Evolutionary conservation across 306 rosid genomes (phyloP).

Genomic region (Spatholobus suberectus): DNA sequence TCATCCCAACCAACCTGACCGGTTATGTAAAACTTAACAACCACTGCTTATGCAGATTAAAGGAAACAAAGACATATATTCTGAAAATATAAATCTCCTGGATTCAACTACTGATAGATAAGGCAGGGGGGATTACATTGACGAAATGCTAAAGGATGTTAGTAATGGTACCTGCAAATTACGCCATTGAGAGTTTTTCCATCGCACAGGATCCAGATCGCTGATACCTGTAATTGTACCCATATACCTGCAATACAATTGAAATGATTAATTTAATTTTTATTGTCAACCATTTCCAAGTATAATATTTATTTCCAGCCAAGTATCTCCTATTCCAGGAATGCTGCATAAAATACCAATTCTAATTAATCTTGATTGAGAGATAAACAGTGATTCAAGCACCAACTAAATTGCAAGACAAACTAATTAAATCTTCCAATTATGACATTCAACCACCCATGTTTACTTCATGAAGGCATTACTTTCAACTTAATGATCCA

Average conservation of each 20-base stretch:
- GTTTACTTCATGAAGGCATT: conserved; percentile 16
- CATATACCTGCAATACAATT: conserved; percentile 78
- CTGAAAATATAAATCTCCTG: background rate
- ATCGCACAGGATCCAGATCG: conserved; percentile 91
- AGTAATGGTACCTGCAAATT: conserved; percentile 77
- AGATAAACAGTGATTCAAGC: conserved; percentile 3
- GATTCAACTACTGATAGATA: conserved; percentile 20
- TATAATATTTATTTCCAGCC: background rate
- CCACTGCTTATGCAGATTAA: background rate
- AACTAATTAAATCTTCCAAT: conserved; percentile 22
- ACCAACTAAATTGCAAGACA: conserved; percentile 12
- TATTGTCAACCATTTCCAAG: conserved; percentile 6
- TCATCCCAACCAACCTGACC: conserved; percentile 98
- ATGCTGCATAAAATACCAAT: background rate
- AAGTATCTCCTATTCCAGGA: conserved; percentile 6
- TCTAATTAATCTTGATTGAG: background rate
- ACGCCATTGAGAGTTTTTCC: conserved; percentile 99
- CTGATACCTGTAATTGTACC: conserved; percentile 94
- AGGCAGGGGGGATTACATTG: background rate
- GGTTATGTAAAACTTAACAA: background rate
- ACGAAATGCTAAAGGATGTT: conserved; percentile 11
- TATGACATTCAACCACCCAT: conserved; percentile 22
- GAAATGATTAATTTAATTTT: background rate
- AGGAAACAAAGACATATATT: background rate
- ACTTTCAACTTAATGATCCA: conserved; percentile 5